Conservation (phyloP, 2,329 filamentous ascomycete species). For the Triangularia setosa region DNA sequence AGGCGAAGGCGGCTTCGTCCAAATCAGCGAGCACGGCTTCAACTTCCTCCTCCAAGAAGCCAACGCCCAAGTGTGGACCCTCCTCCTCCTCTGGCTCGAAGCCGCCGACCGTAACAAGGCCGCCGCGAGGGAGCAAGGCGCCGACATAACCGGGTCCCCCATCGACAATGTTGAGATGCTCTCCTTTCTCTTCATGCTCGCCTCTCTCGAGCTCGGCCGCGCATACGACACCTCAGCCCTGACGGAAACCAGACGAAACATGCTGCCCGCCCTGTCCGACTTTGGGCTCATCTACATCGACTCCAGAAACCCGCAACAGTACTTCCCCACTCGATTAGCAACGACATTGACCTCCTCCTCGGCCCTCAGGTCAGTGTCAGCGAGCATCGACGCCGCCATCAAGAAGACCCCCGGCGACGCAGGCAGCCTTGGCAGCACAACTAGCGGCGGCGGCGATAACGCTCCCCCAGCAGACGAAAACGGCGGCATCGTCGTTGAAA, state of each 20-base stretch:
- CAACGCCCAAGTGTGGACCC: slow-evolving; percentile 95
- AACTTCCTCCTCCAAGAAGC: slow-evolving; percentile 92
- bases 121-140: slow-evolving; percentile 29
- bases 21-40: slow-evolving; percentile 90
- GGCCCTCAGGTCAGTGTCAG: slow-evolving; percentile 65
- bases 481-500: slow-evolving; percentile 93
- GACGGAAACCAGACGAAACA: slow-evolving; percentile 75
- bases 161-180: slow-evolving; percentile 92
- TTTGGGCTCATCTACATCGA: slow-evolving; percentile 86
- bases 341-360: slow-evolving; percentile 82
- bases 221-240: slow-evolving; percentile 86
- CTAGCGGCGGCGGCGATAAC: slow-evolving; percentile 27
- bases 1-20: slow-evolving; percentile 45
- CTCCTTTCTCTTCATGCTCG: slow-evolving; percentile 92
- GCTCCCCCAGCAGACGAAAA: slow-evolving; percentile 42
- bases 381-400: slow-evolving; percentile 65
- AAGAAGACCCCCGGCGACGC: slow-evolving; percentile 40
- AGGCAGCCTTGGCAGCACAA: slow-evolving; percentile 45
- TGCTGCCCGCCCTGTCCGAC: slow-evolving; percentile 85
- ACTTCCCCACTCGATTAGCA: slow-evolving; percentile 89
- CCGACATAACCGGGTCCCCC: slow-evolving; percentile 46
- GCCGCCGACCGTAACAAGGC: slow-evolving; percentile 62
- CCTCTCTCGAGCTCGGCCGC: slow-evolving; percentile 84
- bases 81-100: slow-evolving; percentile 89
- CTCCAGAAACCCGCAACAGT: slow-evolving; percentile 53